Evolutionary conservation across 805 yeast species (phyloP).

Genomic region (Wickerhamomyces mucosus): DNA sequence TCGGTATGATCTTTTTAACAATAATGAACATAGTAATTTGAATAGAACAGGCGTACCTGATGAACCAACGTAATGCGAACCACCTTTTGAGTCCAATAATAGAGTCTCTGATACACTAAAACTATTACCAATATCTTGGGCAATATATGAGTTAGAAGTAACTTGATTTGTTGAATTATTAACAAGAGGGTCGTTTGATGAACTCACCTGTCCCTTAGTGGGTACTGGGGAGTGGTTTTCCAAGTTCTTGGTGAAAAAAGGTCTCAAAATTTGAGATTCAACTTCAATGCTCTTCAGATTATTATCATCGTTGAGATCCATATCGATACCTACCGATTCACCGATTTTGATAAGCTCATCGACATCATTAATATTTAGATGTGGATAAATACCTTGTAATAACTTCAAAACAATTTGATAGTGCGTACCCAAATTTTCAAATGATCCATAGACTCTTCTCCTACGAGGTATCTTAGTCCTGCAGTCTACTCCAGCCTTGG

Average conservation of each 20-base stretch:
- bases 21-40: constrained; percentile 33
- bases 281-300: constrained; percentile 10
- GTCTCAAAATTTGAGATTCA: constrained; percentile 14
- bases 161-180: background rate
- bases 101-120: constrained; percentile 17
- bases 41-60: constrained; percentile 36
- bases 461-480: constrained; percentile 33
- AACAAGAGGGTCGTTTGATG: too few species aligned
- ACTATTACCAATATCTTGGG: background rate
- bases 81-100: constrained; percentile 35
- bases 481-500: constrained; percentile 28
- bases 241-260: constrained; percentile 11
- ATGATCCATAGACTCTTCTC: constrained; percentile 30
- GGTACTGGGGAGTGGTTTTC: constrained; percentile 1
- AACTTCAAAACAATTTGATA: constrained; percentile 31
- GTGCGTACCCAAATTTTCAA: constrained; percentile 33
- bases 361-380: constrained; percentile 32
- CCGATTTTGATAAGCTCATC: constrained; percentile 28
- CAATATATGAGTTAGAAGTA: background rate
- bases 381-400: constrained; percentile 33
- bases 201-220: background rate
- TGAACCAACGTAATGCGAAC: constrained; percentile 38
- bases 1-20: constrained; percentile 24
- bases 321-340: constrained; percentile 13
- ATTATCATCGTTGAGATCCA: constrained; percentile 6